Evolutionary conservation across 495 filamentous ascomycete species (phyloP).

Genomic region (Penicillium ochrochloron): DNA sequence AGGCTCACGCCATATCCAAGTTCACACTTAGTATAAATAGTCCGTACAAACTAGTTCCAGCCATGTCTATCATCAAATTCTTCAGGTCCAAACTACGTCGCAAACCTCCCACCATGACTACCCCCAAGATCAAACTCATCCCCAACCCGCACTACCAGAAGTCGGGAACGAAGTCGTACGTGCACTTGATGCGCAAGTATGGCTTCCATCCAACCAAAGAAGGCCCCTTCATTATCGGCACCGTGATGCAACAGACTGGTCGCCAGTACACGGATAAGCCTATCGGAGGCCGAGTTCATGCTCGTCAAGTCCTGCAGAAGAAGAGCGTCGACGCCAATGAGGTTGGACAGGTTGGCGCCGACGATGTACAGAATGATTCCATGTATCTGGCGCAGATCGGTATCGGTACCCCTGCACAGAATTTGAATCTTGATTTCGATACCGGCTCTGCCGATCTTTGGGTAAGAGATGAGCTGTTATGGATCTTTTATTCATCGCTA

Average conservation of each 20-base stretch:
- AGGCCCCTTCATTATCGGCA: conserved; percentile 65
- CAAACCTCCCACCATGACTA: conserved; percentile 37
- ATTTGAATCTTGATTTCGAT: conserved; percentile 71
- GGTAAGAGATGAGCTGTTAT: conserved; percentile 52
- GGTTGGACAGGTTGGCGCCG: conserved; percentile 63
- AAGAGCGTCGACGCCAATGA: conserved; percentile 43
- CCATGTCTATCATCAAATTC: conserved; percentile 24
- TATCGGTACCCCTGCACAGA: conserved; percentile 73
- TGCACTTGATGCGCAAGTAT: conserved; percentile 70
- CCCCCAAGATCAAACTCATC: conserved; percentile 49
- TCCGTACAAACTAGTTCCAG: background rate
- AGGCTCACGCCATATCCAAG: background rate
- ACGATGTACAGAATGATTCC: conserved; percentile 75
- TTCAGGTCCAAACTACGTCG: conserved; percentile 22
- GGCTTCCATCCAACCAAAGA: conserved; percentile 69
- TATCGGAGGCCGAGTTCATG: conserved; percentile 51
- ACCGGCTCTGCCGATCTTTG: conserved; percentile 79
- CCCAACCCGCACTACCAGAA: conserved; percentile 66
- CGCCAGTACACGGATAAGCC: conserved; percentile 46
- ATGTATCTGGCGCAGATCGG: conserved; percentile 68
- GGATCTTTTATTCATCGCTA: background rate
- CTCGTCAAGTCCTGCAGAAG: conserved; percentile 57
- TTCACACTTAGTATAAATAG: conserved; percentile 7
- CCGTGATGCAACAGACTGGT: conserved; percentile 50
- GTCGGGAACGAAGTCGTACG: conserved; percentile 75